Evolutionary conservation across 2,329 filamentous ascomycete genomes (phyloP).

Genomic region (Byssoonygena ceratinophila): DNA sequence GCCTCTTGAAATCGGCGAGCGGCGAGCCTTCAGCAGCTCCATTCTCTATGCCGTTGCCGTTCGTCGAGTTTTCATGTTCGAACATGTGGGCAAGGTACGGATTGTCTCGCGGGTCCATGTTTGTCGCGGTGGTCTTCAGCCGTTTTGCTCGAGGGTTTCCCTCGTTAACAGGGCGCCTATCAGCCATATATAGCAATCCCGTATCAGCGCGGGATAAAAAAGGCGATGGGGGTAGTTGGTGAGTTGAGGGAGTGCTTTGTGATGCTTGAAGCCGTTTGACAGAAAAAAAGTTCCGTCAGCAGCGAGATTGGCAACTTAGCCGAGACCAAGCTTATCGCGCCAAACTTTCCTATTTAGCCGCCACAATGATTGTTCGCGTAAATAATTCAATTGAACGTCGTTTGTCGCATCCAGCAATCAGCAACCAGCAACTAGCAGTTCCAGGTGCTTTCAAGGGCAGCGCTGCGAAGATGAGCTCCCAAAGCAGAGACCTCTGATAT

Average conservation of each 20-base stretch:
- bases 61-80: constrained; percentile 40
- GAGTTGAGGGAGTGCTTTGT: neutral
- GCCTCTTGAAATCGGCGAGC: constrained; percentile 60
- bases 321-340: constrained; percentile 18
- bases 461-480: neutral
- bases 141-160: constrained; percentile 44
- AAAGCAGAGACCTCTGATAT: neutral
- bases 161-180: constrained; percentile 45
- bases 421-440: neutral
- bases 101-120: constrained; percentile 53
- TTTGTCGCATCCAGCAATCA: too few species aligned
- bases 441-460: too few species aligned
- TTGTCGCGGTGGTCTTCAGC: constrained; percentile 41
- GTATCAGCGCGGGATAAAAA: constrained; percentile 9
- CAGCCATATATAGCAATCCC: constrained; percentile 40
- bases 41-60: constrained; percentile 23
- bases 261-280: neutral
- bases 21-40: constrained; percentile 34
- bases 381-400: neutral
- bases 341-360: constrained; percentile 19
- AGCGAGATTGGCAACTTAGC: constrained; percentile 23
- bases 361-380: neutral
- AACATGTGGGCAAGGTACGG: constrained; percentile 89
- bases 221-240: neutral
- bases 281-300: neutral